A percentile compares a stretch with the other conserved stretches of the same genome.
These are phyloP conservation scores for Xylariaceae sp. DNA, from an alignment of 2,329 filamentous ascomycete genomes.

Conservation along the genomic window DNA sequence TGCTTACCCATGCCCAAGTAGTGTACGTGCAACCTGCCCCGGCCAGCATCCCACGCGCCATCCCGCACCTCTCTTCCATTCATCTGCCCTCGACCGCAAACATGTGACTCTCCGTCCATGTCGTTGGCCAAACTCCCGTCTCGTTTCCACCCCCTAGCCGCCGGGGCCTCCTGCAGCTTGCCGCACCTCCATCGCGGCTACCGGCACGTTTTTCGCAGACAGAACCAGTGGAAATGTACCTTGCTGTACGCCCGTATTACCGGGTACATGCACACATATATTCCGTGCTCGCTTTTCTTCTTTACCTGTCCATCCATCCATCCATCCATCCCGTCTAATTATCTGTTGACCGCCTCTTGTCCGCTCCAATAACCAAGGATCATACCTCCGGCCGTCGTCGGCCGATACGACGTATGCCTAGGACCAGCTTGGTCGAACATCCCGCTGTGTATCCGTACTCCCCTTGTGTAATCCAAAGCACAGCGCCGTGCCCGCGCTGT, in stretches of 20 bases:
- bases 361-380: not conserved
- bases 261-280: too few relatives aligned
- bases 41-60: not conserved
- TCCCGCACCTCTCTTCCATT: constrained; percentile 10
- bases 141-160: constrained; percentile 8
- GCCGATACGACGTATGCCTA: not conserved
- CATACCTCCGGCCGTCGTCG: not conserved
- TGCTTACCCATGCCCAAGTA: not conserved
- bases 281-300: too few relatives aligned
- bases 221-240: not conserved
- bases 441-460: too few relatives aligned
- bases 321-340: not conserved
- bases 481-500: too few relatives aligned
- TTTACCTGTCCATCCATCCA: too few relatives aligned
- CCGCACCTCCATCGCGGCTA: constrained; percentile 15
- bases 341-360: constrained; percentile 9
- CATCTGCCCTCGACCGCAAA: constrained; percentile 10
- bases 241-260: too few relatives aligned
- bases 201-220: constrained; percentile 5
- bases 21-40: not conserved
- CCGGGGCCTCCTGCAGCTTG: constrained; percentile 11
- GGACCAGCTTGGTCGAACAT: too few relatives aligned
- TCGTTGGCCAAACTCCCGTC: constrained; percentile 15
- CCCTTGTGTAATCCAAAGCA: too few relatives aligned
- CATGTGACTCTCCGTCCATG: constrained; percentile 21